These are phyloP conservation scores for Sonneratia alba DNA, from an alignment of 345 rosid species.

Conservation along the genomic window DNA sequence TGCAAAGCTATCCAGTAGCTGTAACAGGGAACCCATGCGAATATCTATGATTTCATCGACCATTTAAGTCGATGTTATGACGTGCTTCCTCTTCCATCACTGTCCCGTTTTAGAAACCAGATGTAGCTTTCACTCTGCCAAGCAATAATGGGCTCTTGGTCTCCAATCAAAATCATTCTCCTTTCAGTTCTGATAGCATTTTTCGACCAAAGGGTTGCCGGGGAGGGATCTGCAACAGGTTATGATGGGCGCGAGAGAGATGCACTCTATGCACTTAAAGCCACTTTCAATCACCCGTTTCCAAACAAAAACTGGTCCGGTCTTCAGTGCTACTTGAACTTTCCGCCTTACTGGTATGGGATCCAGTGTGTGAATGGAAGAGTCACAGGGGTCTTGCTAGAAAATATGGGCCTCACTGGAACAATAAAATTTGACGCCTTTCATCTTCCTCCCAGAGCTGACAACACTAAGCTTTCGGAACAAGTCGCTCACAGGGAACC, in stretches of 20 bases:
- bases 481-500: conserved; percentile 28
- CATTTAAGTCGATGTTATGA: not conserved
- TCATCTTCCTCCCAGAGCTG: conserved; percentile 25
- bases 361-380: conserved; percentile 20
- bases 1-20: conserved; percentile 13
- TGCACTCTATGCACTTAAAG: conserved; percentile 30
- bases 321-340: conserved; percentile 18
- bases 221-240: not conserved
- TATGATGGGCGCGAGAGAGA: conserved; percentile 17
- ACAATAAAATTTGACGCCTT: conserved; percentile 13
- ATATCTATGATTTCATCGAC: conserved; percentile 14
- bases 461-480: conserved; percentile 24
- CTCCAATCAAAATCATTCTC: conserved; percentile 5
- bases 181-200: conserved; percentile 4
- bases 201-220: not conserved
- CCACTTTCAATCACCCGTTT: conserved; percentile 24
- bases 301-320: conserved; percentile 39
- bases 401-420: conserved; percentile 26
- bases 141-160: not conserved
- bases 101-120: not conserved
- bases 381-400: conserved; percentile 24
- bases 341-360: conserved; percentile 31
- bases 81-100: not conserved
- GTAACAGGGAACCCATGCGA: conserved; percentile 12
- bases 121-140: not conserved